Evolutionary conservation across 768 basidiomycete genomes (phyloP).

Genomic region (Mrakia hoshinonis): DNA sequence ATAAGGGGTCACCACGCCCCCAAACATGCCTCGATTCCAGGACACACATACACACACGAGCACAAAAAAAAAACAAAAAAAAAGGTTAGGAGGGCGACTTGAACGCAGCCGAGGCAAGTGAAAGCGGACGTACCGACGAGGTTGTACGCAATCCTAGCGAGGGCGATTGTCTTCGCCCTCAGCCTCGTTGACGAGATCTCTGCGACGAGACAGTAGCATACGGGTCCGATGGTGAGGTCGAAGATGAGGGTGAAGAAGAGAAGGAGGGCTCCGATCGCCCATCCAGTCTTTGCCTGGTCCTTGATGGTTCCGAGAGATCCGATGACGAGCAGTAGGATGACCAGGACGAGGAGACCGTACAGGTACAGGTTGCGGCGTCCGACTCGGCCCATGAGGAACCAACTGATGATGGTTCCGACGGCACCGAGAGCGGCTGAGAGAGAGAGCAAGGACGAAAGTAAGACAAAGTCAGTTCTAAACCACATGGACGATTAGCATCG

Average conservation of each 20-base stretch:
- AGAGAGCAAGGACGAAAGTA: constrained; percentile 17
- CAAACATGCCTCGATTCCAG: constrained; percentile 34
- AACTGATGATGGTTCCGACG: constrained; percentile 35
- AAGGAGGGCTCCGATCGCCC: neutral
- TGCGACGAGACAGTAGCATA: constrained; percentile 35
- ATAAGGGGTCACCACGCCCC: constrained; percentile 36
- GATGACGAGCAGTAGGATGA: constrained; percentile 38
- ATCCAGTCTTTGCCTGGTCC: neutral
- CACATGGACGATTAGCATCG: too few species aligned
- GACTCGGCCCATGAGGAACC: constrained; percentile 33
- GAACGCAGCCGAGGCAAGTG: too few species aligned
- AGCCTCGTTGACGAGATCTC: constrained; percentile 35
- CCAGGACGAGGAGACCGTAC: constrained; percentile 36
- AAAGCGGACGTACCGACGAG: too few species aligned
- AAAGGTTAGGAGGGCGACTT: too few species aligned
- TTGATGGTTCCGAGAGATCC: constrained; percentile 38
- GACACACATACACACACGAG: too few species aligned
- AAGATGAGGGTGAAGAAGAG: constrained; percentile 17
- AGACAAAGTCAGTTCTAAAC: constrained; percentile 17
- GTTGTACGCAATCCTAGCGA: constrained; percentile 34
- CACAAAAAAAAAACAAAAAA: too few species aligned
- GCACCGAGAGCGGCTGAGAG: constrained; percentile 26
- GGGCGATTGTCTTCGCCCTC: constrained; percentile 36
- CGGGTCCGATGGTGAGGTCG: constrained; percentile 35
- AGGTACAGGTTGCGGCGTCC: constrained; percentile 43